Percentiles rank a stretch among this genome's conserved stretches.
Conservation (phyloP, 495 filamentous ascomycete species). For the Glutinoglossum americanum region DNA sequence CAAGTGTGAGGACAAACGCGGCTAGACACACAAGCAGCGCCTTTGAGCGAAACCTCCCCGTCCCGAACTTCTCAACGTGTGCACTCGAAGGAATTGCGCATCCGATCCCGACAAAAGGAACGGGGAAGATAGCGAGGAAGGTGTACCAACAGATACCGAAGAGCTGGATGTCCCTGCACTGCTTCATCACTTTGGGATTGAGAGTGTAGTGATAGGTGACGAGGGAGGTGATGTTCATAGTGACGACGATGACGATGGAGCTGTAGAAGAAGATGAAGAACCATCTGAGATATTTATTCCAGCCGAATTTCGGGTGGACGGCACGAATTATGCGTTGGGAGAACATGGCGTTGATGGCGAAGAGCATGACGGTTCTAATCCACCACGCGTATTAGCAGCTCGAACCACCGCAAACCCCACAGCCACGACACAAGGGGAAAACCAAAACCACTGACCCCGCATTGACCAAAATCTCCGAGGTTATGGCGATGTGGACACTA, state of each 20-base stretch:
- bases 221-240: conserved; percentile 45
- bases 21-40: conserved; percentile 35
- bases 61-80: conserved; percentile 45
- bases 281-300: conserved; percentile 27
- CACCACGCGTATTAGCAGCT: background rate
- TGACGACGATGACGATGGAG: conserved; percentile 35
- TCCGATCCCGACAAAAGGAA: conserved; percentile 35
- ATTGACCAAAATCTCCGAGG: conserved; percentile 50
- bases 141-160: conserved; percentile 44
- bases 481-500: conserved; percentile 38
- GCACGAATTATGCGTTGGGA: conserved; percentile 57
- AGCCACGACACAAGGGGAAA: too few relatives aligned
- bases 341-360: conserved; percentile 61
- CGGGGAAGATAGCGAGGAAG: conserved; percentile 52
- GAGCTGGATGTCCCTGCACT: conserved; percentile 41
- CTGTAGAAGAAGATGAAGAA: conserved; percentile 36
- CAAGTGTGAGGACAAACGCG: conserved; percentile 36
- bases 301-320: conserved; percentile 47
- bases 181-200: conserved; percentile 22
- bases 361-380: conserved; percentile 33
- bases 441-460: conserved; percentile 34
- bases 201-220: conserved; percentile 49
- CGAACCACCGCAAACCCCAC: background rate
- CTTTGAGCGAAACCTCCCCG: conserved; percentile 43
- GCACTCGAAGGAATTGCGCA: conserved; percentile 27